Conservation (phyloP, 2,329 filamentous ascomycete species). For the Beauveria rudraprayagi region DNA sequence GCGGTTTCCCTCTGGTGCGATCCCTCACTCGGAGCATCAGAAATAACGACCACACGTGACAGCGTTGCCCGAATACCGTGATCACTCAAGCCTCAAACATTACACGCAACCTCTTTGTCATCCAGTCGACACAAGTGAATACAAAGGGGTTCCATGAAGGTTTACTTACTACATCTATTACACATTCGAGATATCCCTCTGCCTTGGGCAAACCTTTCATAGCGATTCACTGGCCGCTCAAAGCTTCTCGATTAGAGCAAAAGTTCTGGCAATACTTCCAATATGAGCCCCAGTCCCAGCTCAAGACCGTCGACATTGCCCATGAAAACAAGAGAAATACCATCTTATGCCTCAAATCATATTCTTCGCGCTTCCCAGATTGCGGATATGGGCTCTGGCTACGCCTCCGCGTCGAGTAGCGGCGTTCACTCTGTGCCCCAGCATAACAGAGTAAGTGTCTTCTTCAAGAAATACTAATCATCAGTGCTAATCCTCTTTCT, state of each 20-base stretch:
- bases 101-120: neutral
- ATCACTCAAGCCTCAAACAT: neutral
- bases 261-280: neutral
- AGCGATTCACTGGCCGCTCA: neutral
- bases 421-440: neutral
- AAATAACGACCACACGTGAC: neutral
- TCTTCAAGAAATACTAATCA: neutral
- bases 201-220: neutral
- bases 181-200: neutral
- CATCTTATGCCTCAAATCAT: conserved; percentile 4
- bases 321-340: conserved; percentile 7
- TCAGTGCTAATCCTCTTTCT: neutral
- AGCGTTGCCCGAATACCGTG: neutral
- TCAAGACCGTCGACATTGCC: neutral
- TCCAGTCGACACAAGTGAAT: too few species aligned
- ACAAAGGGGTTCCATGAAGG: neutral
- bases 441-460: neutral
- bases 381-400: neutral
- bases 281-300: neutral
- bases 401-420: neutral
- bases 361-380: neutral
- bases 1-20: neutral
- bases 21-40: neutral
- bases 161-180: neutral
- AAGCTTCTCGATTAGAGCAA: neutral